These are phyloP conservation scores for Russula olivacea DNA, from an alignment of 768 basidiomycete genomes.

Conservation along the genomic window DNA sequence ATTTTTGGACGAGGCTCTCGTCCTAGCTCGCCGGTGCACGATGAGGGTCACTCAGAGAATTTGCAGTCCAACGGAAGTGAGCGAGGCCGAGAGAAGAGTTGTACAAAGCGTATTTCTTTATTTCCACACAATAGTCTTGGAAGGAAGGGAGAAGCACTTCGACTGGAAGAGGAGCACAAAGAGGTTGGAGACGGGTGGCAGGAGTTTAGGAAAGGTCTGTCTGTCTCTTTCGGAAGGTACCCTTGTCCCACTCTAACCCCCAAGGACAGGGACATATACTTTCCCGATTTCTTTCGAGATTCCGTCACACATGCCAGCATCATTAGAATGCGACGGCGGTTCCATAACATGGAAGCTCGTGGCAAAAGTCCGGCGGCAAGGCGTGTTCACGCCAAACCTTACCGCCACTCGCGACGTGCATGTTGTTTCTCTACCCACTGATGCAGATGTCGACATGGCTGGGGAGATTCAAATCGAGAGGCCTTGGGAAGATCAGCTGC, in stretches of 20 bases:
- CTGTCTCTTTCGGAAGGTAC: neutral
- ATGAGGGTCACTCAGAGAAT: slow-evolving; percentile 24
- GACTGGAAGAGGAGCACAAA: slow-evolving; percentile 39
- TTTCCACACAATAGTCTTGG: slow-evolving; percentile 34
- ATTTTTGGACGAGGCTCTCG: slow-evolving; percentile 14
- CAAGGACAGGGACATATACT: slow-evolving; percentile 68
- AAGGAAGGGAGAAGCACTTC: slow-evolving; percentile 39
- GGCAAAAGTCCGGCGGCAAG: slow-evolving; percentile 78
- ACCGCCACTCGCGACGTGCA: slow-evolving; percentile 63
- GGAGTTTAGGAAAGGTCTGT: slow-evolving; percentile 79
- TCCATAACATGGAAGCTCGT: slow-evolving; percentile 73
- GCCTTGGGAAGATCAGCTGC: slow-evolving; percentile 85
- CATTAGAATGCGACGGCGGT: slow-evolving; percentile 68
- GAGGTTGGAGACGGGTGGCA: slow-evolving; percentile 60
- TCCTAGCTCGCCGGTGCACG: slow-evolving; percentile 2
- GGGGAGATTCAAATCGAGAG: slow-evolving; percentile 79
- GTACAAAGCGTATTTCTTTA: slow-evolving; percentile 27
- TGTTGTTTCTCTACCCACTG: slow-evolving; percentile 68
- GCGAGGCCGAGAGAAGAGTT: slow-evolving; percentile 27
- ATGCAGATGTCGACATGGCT: slow-evolving; percentile 80
- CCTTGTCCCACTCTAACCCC: neutral
- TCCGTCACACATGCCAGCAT: slow-evolving; percentile 73
- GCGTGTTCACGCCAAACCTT: slow-evolving; percentile 70
- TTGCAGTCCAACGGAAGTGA: slow-evolving; percentile 29
- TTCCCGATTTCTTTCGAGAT: slow-evolving; percentile 92